These are phyloP conservation scores for Arthrinium phaeospermum DNA, from an alignment of 2,329 filamentous ascomycete species.

Conservation along the genomic window DNA sequence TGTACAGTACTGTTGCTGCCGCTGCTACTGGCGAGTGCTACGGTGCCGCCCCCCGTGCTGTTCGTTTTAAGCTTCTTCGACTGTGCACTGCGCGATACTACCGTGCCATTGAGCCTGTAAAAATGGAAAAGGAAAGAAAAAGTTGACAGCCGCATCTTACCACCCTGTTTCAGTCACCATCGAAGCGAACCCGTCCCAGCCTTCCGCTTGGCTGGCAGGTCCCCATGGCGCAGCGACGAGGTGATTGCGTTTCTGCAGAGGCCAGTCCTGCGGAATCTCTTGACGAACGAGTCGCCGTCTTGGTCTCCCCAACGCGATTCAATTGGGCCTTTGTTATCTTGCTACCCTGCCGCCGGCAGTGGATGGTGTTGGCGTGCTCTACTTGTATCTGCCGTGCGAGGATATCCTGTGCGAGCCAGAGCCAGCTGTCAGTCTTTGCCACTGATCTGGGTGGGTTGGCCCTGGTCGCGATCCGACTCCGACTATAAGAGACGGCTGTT, in stretches of 20 bases:
- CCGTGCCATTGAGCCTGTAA: not conserved
- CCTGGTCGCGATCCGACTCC: not conserved
- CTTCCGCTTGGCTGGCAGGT: not conserved
- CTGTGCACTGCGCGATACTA: not conserved
- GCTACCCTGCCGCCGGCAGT: not conserved
- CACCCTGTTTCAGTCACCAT: slow-evolving; percentile 12
- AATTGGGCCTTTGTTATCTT: not conserved
- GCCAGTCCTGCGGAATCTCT: slow-evolving; percentile 1
- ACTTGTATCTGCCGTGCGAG: not conserved
- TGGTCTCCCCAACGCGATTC: not conserved
- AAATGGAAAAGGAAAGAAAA: not conserved
- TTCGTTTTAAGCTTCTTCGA: slow-evolving; percentile 16
- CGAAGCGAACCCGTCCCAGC: not conserved
- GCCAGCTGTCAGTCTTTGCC: slow-evolving; percentile 15
- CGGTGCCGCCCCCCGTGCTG: not conserved
- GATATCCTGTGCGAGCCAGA: not conserved
- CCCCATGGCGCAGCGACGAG: not conserved
- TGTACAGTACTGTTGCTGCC: not conserved
- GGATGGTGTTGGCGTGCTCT: not conserved
- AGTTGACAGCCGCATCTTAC: slow-evolving; percentile 15
- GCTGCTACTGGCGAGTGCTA: not conserved
- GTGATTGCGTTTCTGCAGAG: slow-evolving; percentile 2
- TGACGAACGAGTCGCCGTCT: not conserved
- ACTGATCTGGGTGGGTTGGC: not conserved
- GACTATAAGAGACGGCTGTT: slow-evolving; percentile 6